These are phyloP conservation scores for Ceratocystis albifundus DNA, from an alignment of 2,329 filamentous ascomycete species.

Conservation along the genomic window DNA sequence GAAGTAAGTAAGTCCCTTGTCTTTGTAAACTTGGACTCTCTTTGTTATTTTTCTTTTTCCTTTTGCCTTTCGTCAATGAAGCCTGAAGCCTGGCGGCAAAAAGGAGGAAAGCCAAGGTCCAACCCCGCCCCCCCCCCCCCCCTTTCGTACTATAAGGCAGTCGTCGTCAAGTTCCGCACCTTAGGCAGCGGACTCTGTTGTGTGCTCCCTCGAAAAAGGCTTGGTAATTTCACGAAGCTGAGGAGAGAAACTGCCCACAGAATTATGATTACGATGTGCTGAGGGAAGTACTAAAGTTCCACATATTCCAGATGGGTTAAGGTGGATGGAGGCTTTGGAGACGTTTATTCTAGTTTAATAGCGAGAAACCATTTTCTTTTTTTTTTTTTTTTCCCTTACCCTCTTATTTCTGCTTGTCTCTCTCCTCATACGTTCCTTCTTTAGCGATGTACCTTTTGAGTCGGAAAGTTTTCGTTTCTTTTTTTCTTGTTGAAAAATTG, in stretches of 20 bases:
- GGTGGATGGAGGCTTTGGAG: neutral
- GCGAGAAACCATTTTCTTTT: neutral
- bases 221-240: neutral
- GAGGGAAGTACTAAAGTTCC: neutral
- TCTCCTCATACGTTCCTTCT: neutral
- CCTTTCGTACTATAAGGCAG: neutral
- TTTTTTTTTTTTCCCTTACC: neutral
- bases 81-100: neutral
- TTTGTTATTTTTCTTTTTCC: neutral
- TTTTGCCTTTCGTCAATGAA: neutral
- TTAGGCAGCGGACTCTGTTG: neutral
- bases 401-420: neutral
- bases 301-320: neutral
- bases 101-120: neutral
- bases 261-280: neutral
- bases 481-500: neutral
- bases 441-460: neutral
- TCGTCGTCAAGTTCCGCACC: neutral
- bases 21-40: neutral
- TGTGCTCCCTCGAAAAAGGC: neutral
- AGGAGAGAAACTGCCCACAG: neutral
- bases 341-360: no score
- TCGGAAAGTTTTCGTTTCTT: neutral
- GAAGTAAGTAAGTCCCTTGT: neutral
- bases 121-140: no score